Percentiles rank a stretch among this genome's conserved stretches.
Evolutionary conservation across 805 yeast species (phyloP).

Genomic region (Candida tibetensis): DNA sequence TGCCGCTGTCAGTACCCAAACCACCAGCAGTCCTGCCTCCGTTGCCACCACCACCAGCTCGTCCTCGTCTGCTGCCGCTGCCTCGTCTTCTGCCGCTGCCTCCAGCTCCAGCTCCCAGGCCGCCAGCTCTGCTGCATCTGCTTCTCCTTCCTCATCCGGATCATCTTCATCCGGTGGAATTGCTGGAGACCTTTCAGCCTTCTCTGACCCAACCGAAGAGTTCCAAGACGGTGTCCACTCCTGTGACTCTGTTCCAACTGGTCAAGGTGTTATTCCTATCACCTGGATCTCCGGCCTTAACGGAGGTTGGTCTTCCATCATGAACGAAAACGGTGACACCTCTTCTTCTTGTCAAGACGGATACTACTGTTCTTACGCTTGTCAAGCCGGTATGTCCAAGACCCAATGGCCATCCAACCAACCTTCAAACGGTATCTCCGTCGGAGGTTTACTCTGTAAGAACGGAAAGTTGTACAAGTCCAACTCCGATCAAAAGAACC

Average conservation of each 20-base stretch:
- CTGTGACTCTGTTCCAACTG: constrained; percentile 72
- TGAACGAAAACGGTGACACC: constrained; percentile 49
- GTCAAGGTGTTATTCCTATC: constrained; percentile 65
- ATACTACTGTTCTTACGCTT: constrained; percentile 72
- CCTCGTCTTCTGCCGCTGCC: constrained; percentile 6
- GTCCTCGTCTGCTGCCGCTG: constrained; percentile 2
- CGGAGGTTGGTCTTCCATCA: constrained; percentile 45
- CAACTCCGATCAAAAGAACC: constrained; percentile 46
- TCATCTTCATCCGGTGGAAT: constrained; percentile 34
- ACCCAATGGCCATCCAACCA: constrained; percentile 74
- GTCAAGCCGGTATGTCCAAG: constrained; percentile 78
- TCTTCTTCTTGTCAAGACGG: constrained; percentile 56
- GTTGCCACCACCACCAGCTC: constrained; percentile 3
- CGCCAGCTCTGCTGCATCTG: constrained; percentile 4
- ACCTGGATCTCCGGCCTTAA: constrained; percentile 41
- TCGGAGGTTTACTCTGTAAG: constrained; percentile 68
- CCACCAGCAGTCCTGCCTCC: constrained; percentile 1
- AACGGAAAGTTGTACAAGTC: constrained; percentile 62
- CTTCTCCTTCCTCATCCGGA: constrained; percentile 19
- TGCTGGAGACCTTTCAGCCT: constrained; percentile 53
- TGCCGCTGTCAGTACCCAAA: constrained; percentile 3
- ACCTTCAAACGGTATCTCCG: constrained; percentile 66
- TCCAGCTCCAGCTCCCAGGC: constrained; percentile 5
- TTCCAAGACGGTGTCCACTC: constrained; percentile 69
- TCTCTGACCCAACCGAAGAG: constrained; percentile 45